These are phyloP conservation scores for Zygoascus tannicola DNA, from an alignment of 805 yeast genomes.

Conservation along the genomic window DNA sequence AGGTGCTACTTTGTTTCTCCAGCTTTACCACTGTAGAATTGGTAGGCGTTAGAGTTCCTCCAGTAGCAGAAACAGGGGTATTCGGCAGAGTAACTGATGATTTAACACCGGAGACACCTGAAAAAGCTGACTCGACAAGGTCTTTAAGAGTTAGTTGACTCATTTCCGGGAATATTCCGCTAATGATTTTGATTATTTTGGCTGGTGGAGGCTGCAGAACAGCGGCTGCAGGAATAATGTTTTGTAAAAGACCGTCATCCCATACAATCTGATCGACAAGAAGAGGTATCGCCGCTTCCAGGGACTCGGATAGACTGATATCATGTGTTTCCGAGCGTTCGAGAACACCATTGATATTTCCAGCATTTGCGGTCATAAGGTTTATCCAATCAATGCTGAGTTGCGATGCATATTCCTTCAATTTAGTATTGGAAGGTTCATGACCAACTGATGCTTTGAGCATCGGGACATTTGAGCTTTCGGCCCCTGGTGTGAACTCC, in stretches of 20 bases:
- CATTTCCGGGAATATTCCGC: conserved; percentile 11
- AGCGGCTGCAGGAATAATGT: conserved; percentile 12
- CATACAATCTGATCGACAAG: conserved; percentile 30
- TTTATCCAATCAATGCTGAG: neutral
- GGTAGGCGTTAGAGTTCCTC: no score
- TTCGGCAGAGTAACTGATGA: neutral
- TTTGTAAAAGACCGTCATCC: conserved; percentile 24
- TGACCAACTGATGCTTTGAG: neutral
- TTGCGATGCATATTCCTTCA: neutral
- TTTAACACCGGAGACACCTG: neutral
- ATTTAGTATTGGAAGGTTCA: neutral
- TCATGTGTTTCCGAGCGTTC: neutral
- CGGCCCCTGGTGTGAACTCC: neutral
- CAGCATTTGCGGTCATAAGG: neutral
- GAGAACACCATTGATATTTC: neutral
- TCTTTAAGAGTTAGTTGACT: conserved; percentile 9
- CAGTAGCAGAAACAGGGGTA: neutral
- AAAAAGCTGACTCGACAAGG: conserved; percentile 5
- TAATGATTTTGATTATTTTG: conserved; percentile 8
- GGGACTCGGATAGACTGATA: neutral
- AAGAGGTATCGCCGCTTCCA: conserved; percentile 10
- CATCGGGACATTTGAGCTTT: neutral
- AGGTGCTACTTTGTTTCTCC: neutral
- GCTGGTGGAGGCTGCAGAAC: conserved; percentile 9
- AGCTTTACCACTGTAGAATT: neutral